phyloP scores from a whole-genome alignment of 352 stramenopile genomes.

The Globisporangium viniferum region DNA sequence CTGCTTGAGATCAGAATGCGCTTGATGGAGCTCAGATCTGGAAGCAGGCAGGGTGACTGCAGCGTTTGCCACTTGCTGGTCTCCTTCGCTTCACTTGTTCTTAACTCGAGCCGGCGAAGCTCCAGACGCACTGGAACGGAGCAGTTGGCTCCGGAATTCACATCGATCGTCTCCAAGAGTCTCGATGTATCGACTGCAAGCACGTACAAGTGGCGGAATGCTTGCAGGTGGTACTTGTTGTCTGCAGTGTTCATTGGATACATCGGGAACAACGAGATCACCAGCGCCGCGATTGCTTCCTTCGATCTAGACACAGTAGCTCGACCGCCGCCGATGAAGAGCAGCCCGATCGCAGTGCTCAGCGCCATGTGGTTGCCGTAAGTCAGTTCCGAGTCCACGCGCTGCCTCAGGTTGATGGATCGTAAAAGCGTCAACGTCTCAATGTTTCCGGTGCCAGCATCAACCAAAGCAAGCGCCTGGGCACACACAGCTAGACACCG shows the following conservation, averaged over 20 bases:
- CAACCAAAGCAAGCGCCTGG: constrained; percentile 93
- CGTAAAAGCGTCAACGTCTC: constrained; percentile 92
- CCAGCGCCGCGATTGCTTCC: constrained; percentile 91
- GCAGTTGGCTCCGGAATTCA: constrained; percentile 44
- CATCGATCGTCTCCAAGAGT: constrained; percentile 75
- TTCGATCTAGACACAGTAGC: constrained; percentile 88
- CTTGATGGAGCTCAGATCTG: constrained; percentile 53
- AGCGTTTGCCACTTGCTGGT: constrained; percentile 23
- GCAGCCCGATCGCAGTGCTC: constrained; percentile 92
- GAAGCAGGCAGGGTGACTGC: constrained; percentile 69
- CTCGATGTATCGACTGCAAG: constrained; percentile 74
- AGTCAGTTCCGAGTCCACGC: constrained; percentile 78
- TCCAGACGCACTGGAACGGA: constrained; percentile 48
- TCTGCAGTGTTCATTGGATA: constrained; percentile 91
- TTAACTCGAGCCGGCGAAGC: constrained; percentile 18
- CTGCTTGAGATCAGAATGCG: constrained; percentile 45
- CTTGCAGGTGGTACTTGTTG: constrained; percentile 91
- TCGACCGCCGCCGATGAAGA: constrained; percentile 95
- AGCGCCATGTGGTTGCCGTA: constrained; percentile 97
- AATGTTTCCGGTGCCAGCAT: constrained; percentile 94
- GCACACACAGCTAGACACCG: constrained; percentile 91
- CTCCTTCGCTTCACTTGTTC: neutral
- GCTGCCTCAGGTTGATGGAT: constrained; percentile 72
- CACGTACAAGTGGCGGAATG: constrained; percentile 91
- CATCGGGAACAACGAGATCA: constrained; percentile 94